Evolutionary conservation across 768 basidiomycete species (phyloP), one percentile per base, ranked within the genome.

Genomic region (Phaffia australis): DNA sequence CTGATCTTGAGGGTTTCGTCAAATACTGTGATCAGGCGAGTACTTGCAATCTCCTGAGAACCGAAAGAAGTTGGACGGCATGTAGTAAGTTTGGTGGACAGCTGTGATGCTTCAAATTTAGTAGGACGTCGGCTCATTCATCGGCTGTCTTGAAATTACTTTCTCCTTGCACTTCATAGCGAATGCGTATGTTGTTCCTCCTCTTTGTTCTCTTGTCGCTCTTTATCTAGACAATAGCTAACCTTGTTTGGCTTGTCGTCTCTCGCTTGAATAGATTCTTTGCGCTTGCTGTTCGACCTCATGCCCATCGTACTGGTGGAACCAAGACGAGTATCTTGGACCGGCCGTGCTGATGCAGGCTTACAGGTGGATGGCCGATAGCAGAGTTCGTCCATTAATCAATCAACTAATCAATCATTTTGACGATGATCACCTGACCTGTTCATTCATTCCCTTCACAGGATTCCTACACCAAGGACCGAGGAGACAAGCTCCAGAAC

Each of bases 241-340:
- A 11, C n/a, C 16, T 19, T n/a, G 21, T 29, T 27, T 27, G 21
- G 32, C 16, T 29, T 47, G 30, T 18, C 15, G 49, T 54, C 47
- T 27, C n/a, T 6, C 14, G 30, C 9, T 30, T 1, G 27, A 32
- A 5, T 25, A 70, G 69, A 74, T 72, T 56, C 84, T 93, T 65
- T 93, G 90, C 73, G 90, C 94, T 1, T 97, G 95, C 79, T 99
- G 94, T 80, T 92, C 92, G 52, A 98, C 94, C 0, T 88, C 88
- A 54, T 99, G 94, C 82, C 94, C 94, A 4, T 88, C 86, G 21
- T 95, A 98, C 79, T 97, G 94, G 94, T 98, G 94, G 94, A 98
- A 97, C 79, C 90, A 92, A 78, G 92, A 97, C 75, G 88, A 91
- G 77, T 99, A 99, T 78, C 87, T 99, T 50, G 93, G 94, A 47